Evolutionary conservation across 139 green algal species (phyloP).

Genomic region (Picochlorum sp.): DNA sequence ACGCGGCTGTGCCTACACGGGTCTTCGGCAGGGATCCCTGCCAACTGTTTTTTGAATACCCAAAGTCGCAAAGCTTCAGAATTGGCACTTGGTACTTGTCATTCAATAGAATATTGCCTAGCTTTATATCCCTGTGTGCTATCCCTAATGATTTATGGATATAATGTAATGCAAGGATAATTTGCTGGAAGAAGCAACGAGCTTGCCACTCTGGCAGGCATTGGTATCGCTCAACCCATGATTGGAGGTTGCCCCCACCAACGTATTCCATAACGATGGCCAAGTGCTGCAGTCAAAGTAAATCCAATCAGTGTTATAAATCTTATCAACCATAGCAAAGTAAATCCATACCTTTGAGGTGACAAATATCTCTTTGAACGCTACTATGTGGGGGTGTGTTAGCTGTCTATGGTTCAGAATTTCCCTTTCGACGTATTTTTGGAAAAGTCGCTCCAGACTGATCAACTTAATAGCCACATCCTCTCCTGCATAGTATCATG

Average conservation of each 20-base stretch:
- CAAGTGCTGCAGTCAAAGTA: constrained; percentile 19
- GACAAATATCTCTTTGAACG: constrained; percentile 40
- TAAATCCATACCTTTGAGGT: constrained; percentile 26
- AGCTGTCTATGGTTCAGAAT: constrained; percentile 48
- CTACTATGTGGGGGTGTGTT: constrained; percentile 45
- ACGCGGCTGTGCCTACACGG: constrained; percentile 28
- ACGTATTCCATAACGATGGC: constrained; percentile 60
- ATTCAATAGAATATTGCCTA: constrained; percentile 53
- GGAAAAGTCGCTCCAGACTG: constrained; percentile 22
- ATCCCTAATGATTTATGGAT: constrained; percentile 40
- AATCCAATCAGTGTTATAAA: background rate
- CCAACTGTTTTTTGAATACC: constrained; percentile 40
- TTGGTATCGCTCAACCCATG: constrained; percentile 11
- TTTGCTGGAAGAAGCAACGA: constrained; percentile 60
- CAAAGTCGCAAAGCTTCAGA: constrained; percentile 61
- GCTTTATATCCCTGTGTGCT: constrained; percentile 52
- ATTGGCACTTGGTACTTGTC: constrained; percentile 30
- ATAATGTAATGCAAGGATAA: constrained; percentile 45
- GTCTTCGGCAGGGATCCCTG: constrained; percentile 37
- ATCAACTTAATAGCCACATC: constrained; percentile 48
- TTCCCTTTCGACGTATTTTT: constrained; percentile 43
- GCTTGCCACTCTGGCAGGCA: constrained; percentile 30
- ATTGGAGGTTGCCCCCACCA: constrained; percentile 48
- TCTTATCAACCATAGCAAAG: background rate
- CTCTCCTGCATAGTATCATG: constrained; percentile 7